Evolutionary conservation across 75 land plant genomes (phyloP).

Genomic region (Pinus albicaulis): DNA sequence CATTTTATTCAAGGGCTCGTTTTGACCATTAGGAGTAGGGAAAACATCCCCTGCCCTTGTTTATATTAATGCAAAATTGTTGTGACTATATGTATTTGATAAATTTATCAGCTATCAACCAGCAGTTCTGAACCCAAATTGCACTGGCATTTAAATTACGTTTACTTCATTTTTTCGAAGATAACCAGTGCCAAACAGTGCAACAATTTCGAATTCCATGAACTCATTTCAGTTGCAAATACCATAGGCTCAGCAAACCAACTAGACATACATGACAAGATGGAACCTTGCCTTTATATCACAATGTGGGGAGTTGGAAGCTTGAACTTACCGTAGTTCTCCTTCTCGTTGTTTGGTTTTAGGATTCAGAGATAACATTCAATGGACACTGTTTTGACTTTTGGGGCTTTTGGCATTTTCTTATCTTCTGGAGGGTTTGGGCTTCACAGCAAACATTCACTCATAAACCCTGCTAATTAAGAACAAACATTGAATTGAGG

Average conservation of each 20-base stretch:
- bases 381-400: background rate
- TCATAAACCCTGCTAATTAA: too few relatives aligned
- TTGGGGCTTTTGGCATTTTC: background rate
- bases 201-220: background rate
- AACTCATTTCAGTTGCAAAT: background rate
- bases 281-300: background rate
- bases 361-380: background rate
- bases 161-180: background rate
- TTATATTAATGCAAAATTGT: background rate
- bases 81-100: background rate
- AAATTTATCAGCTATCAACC: background rate
- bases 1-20: too few relatives aligned
- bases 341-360: background rate
- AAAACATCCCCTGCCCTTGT: too few relatives aligned
- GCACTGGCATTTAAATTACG: background rate
- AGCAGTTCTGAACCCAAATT: background rate
- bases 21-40: too few relatives aligned
- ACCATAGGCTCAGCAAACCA: background rate
- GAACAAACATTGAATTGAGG: background rate
- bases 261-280: background rate
- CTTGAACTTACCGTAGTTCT: too few relatives aligned
- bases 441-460: background rate
- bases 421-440: background rate
- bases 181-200: background rate
- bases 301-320: background rate